These are phyloP conservation scores for Emmonsiellopsis sp. DNA, from an alignment of 2,329 filamentous ascomycete genomes.

Conservation along the genomic window DNA sequence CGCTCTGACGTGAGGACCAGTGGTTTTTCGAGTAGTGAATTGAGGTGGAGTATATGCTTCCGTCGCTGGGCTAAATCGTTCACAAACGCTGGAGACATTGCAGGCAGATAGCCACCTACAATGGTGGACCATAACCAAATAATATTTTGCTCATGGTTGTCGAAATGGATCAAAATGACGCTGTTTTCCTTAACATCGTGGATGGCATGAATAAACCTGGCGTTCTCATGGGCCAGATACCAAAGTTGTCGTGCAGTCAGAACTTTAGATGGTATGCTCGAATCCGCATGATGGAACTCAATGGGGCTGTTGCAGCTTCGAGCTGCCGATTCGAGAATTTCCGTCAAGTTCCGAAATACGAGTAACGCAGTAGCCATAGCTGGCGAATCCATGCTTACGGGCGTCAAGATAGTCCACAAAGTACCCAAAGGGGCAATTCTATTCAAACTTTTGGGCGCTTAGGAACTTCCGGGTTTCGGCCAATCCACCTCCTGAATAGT, in stretches of 20 bases:
- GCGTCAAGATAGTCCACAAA: not conserved
- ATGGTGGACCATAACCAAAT: conserved; percentile 34
- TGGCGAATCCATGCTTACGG: not conserved
- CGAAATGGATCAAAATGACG: conserved; percentile 21
- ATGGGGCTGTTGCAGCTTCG: conserved; percentile 1
- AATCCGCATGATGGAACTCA: conserved; percentile 3
- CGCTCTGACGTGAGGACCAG: conserved; percentile 15
- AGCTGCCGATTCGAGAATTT: conserved; percentile 3
- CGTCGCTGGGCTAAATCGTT: conserved; percentile 18
- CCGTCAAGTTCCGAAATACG: conserved; percentile 1
- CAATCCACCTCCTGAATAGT: too few relatives aligned
- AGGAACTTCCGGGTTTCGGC: not conserved
- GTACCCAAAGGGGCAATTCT: not conserved
- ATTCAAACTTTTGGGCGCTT: not conserved
- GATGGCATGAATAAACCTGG: conserved; percentile 1
- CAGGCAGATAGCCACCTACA: conserved; percentile 28
- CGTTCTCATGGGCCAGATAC: conserved; percentile 4
- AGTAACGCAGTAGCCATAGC: conserved; percentile 1
- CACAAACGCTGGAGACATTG: conserved; percentile 26
- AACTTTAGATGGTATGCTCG: not conserved
- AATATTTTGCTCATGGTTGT: conserved; percentile 28
- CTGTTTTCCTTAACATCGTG: conserved; percentile 1
- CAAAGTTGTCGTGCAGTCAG: conserved; percentile 3
- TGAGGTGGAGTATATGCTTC: conserved; percentile 22
- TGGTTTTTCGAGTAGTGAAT: conserved; percentile 15